Evolutionary conservation across 1,284 basidiomycete genomes (phyloP).

Genomic region (Pascua sp.): DNA sequence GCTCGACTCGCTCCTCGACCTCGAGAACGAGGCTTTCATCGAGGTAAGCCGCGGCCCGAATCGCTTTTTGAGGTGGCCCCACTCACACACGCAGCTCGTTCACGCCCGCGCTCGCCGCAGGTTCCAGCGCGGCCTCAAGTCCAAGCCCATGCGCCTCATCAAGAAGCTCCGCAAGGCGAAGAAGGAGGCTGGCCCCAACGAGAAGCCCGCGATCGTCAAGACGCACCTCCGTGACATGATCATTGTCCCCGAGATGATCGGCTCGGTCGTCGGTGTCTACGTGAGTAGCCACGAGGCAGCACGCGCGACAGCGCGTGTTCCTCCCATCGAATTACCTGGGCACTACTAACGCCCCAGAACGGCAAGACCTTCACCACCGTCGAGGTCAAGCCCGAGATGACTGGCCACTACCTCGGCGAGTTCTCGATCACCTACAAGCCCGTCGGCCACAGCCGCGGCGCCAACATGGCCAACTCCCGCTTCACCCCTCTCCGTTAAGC

Average conservation of each 20-base stretch:
- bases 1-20: conserved; percentile 93
- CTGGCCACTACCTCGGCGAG: conserved; percentile 97
- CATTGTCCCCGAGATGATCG: conserved; percentile 99
- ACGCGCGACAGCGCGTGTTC: not conserved
- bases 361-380: conserved; percentile 87
- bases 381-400: conserved; percentile 99
- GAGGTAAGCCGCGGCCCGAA: conserved; percentile 37
- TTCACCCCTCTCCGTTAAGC: conserved; percentile 59
- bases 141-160: conserved; percentile 96
- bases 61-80: not conserved
- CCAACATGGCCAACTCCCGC: conserved; percentile 62
- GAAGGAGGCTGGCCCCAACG: conserved; percentile 96
- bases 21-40: conserved; percentile 82
- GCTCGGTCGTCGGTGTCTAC: conserved; percentile 93
- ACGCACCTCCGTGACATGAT: conserved; percentile 99
- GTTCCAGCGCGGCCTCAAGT: conserved; percentile 98
- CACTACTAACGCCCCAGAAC: conserved; percentile 33
- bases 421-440: conserved; percentile 89
- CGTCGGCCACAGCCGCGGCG: conserved; percentile 99
- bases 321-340: too few relatives aligned
- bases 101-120: conserved; percentile 97
- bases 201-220: conserved; percentile 98
- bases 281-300: conserved; percentile 37
- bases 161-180: conserved; percentile 99
- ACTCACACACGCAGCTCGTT: conserved; percentile 66